Conservation (phyloP, 176 grass and related monocot species). For the Carex scoparia region DNA sequence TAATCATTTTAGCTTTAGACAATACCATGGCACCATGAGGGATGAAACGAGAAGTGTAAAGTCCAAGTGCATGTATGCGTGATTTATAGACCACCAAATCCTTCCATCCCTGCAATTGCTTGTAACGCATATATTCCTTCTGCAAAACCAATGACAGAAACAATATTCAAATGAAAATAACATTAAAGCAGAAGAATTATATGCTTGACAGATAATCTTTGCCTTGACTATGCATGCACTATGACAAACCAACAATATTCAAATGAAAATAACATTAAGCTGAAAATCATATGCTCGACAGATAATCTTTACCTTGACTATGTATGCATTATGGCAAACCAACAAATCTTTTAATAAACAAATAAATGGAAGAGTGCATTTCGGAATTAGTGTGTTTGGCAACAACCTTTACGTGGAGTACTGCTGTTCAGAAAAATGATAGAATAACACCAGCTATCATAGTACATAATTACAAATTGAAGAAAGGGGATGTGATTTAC, state of each 20-base stretch:
- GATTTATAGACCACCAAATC: constrained; percentile 95
- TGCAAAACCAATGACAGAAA: constrained; percentile 38
- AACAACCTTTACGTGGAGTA: background rate
- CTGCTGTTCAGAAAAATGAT: background rate
- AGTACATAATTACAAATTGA: background rate
- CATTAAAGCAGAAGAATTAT: background rate
- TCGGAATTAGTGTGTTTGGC: background rate
- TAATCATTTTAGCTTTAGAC: background rate
- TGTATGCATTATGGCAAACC: background rate
- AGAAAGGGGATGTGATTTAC: constrained; percentile 17
- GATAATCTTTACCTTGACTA: background rate
- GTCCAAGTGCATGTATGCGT: constrained; percentile 89
- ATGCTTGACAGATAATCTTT: background rate
- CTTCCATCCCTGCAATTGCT: constrained; percentile 71
- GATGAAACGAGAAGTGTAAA: constrained; percentile 84
- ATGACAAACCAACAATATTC: constrained; percentile 9
- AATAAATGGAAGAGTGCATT: background rate
- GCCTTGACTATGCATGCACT: background rate
- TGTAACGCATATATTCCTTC: constrained; percentile 72
- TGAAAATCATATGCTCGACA: background rate
- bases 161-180: background rate
- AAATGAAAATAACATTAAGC: background rate
- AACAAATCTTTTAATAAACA: background rate
- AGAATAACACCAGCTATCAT: background rate
- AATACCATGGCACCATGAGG: constrained; percentile 79